Conservation (phyloP, 75 land plant genomes). For the Pseudotsuga menziesii region DNA sequence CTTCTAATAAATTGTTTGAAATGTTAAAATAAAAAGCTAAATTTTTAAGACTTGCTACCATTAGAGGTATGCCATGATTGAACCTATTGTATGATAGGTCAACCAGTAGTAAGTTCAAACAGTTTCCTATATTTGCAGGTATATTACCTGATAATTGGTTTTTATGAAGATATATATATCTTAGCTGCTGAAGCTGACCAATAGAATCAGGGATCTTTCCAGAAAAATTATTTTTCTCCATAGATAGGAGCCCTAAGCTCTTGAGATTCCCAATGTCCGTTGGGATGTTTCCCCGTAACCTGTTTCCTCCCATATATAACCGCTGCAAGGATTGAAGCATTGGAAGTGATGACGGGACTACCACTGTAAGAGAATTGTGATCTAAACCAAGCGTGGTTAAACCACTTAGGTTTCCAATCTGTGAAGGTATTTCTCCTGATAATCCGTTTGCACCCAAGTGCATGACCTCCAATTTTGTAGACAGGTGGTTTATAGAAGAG, state of each 20-base stretch:
- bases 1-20: conserved; percentile 5
- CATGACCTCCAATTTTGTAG: too few species aligned
- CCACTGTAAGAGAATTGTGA: neutral
- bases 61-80: neutral
- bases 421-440: neutral
- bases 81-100: neutral
- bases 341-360: neutral
- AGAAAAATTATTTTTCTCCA: neutral
- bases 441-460: neutral
- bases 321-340: conserved; percentile 8
- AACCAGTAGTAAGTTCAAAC: neutral
- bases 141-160: neutral
- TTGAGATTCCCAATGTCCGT: conserved; percentile 10
- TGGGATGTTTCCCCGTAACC: conserved; percentile 16
- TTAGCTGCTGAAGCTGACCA: neutral
- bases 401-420: conserved; percentile 6
- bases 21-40: too few species aligned
- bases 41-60: too few species aligned
- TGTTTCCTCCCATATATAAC: conserved; percentile 17
- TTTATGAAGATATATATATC: neutral
- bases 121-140: neutral
- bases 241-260: neutral
- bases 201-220: neutral
- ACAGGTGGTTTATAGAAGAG: too few species aligned
- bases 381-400: neutral